Conservation (phyloP, 176 grass and related monocot species). For the Bonia amplexicaulis region DNA sequence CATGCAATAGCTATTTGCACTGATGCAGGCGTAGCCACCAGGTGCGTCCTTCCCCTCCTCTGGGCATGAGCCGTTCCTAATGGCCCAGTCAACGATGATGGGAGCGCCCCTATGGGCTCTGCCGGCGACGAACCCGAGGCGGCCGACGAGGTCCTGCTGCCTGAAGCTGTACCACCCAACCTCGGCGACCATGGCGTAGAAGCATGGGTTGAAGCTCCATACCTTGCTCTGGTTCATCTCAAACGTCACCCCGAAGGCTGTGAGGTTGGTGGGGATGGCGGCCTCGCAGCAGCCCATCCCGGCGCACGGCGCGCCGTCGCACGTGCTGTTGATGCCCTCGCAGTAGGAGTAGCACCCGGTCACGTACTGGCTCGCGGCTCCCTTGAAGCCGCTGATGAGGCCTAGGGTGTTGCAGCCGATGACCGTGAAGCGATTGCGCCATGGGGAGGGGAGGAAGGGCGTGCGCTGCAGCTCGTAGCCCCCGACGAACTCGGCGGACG, state of each 20-base stretch:
- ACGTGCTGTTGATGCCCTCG: conserved; percentile 19
- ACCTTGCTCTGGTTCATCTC: neutral
- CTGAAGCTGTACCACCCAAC: conserved; percentile 38
- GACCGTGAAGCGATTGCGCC: conserved; percentile 27
- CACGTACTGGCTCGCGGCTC: neutral
- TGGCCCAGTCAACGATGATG: conserved; percentile 12
- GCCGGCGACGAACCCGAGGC: neutral
- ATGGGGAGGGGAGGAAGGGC: conserved; percentile 9
- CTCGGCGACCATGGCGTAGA: conserved; percentile 33
- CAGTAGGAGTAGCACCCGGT: conserved; percentile 41
- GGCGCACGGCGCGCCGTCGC: neutral
- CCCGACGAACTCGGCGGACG: neutral
- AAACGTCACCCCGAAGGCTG: neutral
- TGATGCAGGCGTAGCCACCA: conserved; percentile 21
- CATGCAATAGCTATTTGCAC: conserved; percentile 34
- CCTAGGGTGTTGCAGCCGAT: conserved; percentile 30
- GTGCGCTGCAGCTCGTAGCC: neutral
- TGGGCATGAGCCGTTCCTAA: conserved; percentile 21
- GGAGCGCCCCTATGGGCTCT: neutral
- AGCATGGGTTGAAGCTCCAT: conserved; percentile 38
- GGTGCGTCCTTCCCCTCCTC: neutral
- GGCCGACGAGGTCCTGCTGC: neutral
- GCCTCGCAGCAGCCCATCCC: conserved; percentile 37
- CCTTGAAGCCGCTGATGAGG: neutral
- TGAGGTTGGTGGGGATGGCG: conserved; percentile 21